Conservation (phyloP, 2,329 filamentous ascomycete species). For the Fusarium coffeatum region DNA sequence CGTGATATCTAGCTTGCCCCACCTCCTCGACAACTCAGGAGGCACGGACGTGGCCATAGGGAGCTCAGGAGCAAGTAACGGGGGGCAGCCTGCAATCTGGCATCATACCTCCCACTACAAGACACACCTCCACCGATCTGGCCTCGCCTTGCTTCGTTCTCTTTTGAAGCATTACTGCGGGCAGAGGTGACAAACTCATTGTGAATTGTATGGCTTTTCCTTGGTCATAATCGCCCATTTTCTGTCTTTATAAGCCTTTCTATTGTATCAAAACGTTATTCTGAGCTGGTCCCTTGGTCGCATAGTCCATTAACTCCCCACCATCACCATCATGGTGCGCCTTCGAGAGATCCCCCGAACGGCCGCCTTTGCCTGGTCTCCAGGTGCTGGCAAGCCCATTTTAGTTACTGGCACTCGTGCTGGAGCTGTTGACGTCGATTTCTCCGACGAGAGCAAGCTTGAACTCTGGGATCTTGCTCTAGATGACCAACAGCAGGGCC, state of each 20-base stretch:
- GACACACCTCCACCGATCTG: conserved; percentile 42
- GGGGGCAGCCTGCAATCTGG: conserved; percentile 58
- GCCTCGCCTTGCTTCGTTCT: conserved; percentile 43
- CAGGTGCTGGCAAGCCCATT: conserved; percentile 80
- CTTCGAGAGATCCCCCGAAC: conserved; percentile 96
- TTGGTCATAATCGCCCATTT: conserved; percentile 37
- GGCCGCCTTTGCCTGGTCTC: conserved; percentile 97
- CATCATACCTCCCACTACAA: conserved; percentile 54
- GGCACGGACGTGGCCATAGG: conserved; percentile 46
- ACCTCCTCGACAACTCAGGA: conserved; percentile 41
- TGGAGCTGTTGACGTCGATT: conserved; percentile 95
- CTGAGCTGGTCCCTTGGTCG: conserved; percentile 42
- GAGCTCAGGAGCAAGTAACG: conserved; percentile 48
- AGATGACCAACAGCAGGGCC: conserved; percentile 77
- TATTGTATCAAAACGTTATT: conserved; percentile 34
- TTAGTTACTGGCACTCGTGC: conserved; percentile 94
- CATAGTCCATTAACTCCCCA: conserved; percentile 42
- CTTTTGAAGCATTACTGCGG: conserved; percentile 47
- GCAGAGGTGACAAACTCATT: conserved; percentile 46
- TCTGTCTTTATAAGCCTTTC: conserved; percentile 30
- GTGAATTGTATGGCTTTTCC: conserved; percentile 35
- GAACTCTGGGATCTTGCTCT: conserved; percentile 96
- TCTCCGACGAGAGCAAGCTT: conserved; percentile 95
- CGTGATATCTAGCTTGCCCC: conserved; percentile 41
- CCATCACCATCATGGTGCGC: conserved; percentile 80